These are phyloP conservation scores for Mycena floridula DNA, from an alignment of 768 basidiomycete genomes.

Conservation along the genomic window DNA sequence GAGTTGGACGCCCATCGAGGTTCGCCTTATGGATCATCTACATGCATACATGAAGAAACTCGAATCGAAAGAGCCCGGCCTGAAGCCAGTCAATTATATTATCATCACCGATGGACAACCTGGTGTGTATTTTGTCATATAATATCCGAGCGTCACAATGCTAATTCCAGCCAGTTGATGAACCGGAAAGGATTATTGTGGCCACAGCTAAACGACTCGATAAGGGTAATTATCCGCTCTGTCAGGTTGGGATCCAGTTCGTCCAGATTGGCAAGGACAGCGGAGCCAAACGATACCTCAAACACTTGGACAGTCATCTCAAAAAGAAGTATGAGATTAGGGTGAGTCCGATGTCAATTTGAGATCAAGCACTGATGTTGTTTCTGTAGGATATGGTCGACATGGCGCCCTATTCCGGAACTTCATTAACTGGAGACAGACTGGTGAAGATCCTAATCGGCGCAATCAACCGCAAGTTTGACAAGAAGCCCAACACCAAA, in stretches of 20 bases:
- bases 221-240: constrained; percentile 14
- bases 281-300: constrained; percentile 32
- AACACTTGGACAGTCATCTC: constrained; percentile 43
- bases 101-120: constrained; percentile 44
- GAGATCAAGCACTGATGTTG: background rate
- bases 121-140: constrained; percentile 18
- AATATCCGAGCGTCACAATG: background rate
- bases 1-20: constrained; percentile 30
- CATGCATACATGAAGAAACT: constrained; percentile 19
- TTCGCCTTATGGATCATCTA: background rate
- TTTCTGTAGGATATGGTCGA: constrained; percentile 48
- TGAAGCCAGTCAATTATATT: constrained; percentile 40
- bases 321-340: constrained; percentile 20
- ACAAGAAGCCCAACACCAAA: no score
- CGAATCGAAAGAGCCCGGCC: constrained; percentile 19
- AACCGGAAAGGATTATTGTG: constrained; percentile 29
- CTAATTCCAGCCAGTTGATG: constrained; percentile 24
- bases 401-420: no score
- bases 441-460: no score
- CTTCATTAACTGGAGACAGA: no score
- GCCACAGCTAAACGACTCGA: constrained; percentile 33
- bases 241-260: constrained; percentile 43
- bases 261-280: constrained; percentile 45
- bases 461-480: no score
- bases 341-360: background rate